Evolutionary conservation across 805 yeast species (phyloP).

Genomic region (Ogataea allantospora): DNA sequence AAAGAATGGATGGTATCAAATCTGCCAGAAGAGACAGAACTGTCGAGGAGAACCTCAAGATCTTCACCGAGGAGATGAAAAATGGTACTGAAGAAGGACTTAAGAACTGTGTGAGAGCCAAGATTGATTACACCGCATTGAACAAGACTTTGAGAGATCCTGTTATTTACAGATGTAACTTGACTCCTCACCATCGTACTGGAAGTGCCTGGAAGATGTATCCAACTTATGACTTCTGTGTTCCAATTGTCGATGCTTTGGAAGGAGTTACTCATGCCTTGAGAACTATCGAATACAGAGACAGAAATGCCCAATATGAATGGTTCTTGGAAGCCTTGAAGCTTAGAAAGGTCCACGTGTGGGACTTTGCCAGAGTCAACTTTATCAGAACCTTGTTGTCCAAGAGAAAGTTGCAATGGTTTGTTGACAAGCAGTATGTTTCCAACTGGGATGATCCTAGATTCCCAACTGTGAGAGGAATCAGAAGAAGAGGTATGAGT

Average conservation of each 20-base stretch:
- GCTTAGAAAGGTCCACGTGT: conserved; percentile 89
- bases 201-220: conserved; percentile 92
- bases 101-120: conserved; percentile 93
- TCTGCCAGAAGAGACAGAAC: conserved; percentile 89
- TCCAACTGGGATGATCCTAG: conserved; percentile 98
- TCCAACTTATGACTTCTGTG: conserved; percentile 99
- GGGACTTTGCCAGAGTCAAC: conserved; percentile 98
- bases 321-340: conserved; percentile 86
- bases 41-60: conserved; percentile 84
- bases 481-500: conserved; percentile 99
- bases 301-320: conserved; percentile 96
- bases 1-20: conserved; percentile 96
- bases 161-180: conserved; percentile 93
- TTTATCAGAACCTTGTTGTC: conserved; percentile 93
- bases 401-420: conserved; percentile 98
- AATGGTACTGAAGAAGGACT: conserved; percentile 91
- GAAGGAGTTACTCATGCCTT: conserved; percentile 98
- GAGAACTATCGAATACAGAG: conserved; percentile 98
- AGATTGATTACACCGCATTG: conserved; percentile 84
- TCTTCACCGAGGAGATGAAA: conserved; percentile 90
- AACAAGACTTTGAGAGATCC: conserved; percentile 98
- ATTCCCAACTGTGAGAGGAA: conserved; percentile 99
- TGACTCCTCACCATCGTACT: conserved; percentile 97
- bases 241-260: conserved; percentile 89
- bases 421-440: conserved; percentile 88